These are phyloP conservation scores for Sparassis latifolia DNA, from an alignment of 1,284 basidiomycete species.

Conservation along the genomic window DNA sequence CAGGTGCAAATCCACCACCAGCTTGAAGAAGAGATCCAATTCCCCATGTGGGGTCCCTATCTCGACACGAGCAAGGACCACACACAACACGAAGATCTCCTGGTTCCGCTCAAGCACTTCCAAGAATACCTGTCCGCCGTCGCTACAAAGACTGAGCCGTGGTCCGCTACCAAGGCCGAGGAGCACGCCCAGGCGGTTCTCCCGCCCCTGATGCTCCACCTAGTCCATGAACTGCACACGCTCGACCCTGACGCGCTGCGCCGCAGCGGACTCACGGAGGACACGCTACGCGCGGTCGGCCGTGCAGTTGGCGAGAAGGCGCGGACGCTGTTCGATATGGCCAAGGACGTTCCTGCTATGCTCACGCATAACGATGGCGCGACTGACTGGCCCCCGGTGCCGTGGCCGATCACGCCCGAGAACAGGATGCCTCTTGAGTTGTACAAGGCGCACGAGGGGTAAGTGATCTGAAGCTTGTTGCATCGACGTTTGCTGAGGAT, in stretches of 20 bases:
- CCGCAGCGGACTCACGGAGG: background rate
- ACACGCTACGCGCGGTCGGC: background rate
- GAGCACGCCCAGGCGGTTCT: background rate
- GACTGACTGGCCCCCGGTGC: conserved; percentile 1
- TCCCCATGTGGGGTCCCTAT: background rate
- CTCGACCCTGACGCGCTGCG: background rate
- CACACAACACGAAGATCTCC: background rate
- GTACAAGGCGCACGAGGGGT: conserved; percentile 1
- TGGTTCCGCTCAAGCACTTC: background rate
- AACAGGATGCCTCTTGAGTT: background rate
- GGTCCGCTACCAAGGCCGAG: background rate
- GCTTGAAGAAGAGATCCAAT: conserved; percentile 2
- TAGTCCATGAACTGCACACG: conserved; percentile 1
- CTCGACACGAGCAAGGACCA: background rate
- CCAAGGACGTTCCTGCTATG: background rate
- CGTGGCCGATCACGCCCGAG: background rate
- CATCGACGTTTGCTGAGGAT: background rate
- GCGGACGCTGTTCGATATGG: background rate
- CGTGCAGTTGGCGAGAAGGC: background rate
- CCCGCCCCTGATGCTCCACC: conserved; percentile 1
- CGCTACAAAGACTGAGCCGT: background rate
- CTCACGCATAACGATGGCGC: background rate
- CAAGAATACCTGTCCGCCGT: background rate
- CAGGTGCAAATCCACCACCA: conserved; percentile 1
- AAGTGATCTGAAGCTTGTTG: background rate